These are phyloP conservation scores for Ceratobasidium theobromae DNA, from an alignment of 1,284 basidiomycete genomes.

Conservation along the genomic window DNA sequence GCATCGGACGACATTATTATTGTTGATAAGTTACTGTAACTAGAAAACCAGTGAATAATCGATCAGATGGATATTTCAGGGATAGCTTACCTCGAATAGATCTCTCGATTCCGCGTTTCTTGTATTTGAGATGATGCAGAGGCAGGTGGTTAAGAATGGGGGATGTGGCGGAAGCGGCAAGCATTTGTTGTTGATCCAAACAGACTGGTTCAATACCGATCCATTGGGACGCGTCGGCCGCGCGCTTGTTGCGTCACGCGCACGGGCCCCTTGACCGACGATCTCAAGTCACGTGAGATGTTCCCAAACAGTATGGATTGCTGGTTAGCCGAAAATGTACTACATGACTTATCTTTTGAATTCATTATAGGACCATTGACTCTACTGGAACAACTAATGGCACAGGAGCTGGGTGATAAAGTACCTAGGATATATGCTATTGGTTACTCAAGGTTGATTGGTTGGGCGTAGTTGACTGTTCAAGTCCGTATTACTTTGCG, in stretches of 20 bases:
- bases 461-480: too few species aligned
- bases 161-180: slow-evolving; percentile 14
- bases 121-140: neutral
- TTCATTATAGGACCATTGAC: too few species aligned
- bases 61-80: neutral
- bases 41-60: neutral
- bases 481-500: too few species aligned
- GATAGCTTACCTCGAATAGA: neutral
- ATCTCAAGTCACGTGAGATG: too few species aligned
- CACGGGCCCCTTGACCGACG: too few species aligned
- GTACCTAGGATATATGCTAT: too few species aligned
- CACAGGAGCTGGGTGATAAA: too few species aligned
- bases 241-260: neutral
- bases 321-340: too few species aligned
- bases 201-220: slow-evolving; percentile 25
- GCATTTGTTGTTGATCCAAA: slow-evolving; percentile 33
- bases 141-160: neutral
- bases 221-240: slow-evolving; percentile 28
- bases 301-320: too few species aligned
- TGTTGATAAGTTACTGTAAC: neutral
- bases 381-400: too few species aligned
- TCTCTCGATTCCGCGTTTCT: neutral
- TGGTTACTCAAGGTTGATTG: too few species aligned
- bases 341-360: too few species aligned
- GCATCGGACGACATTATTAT: slow-evolving; percentile 22